Evolutionary conservation across 164 flowering plant species (phyloP), one percentile per base, ranked within the genome.

Genomic region (Liquidambar formosana): DNA sequence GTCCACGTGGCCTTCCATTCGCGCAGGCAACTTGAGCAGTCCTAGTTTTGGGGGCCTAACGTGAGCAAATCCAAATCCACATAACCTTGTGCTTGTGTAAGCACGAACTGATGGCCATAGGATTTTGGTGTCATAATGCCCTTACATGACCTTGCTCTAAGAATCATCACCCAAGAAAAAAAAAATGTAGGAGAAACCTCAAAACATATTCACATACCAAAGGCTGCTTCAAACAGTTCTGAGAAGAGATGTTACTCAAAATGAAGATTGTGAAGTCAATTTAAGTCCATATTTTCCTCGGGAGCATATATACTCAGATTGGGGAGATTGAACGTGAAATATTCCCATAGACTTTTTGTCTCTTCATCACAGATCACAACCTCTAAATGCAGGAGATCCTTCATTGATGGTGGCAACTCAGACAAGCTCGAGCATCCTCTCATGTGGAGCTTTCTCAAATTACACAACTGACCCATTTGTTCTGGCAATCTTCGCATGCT

Each of bases 301-400:
- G 19, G 48, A 48, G 70, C 71, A 15, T 2, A 61, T 10, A 81
- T 26, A n/a, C 25, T 68, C 53, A 81, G 47, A 16, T 67, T 47
- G 6, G 41, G 41, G 2, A 33, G 41, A 33, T 2, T 8, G 1
- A 21, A 6, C 54, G 49, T n/a, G n/a, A 68, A 48, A 28, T 26
- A 1, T 62, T 74, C 68, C 86, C 84, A 85, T 8, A 43, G 23
- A 60, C 13, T 0, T 10, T 62, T 64, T 5, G 70, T 71, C 52
- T 73, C 81, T 60, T 75, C 74, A 22, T 82, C 84, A 28, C 88
- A 85, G 10, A 67, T 49, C 63, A 85, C 79, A 1, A 53, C 59
- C 53, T 73, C 58, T 52, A 83, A 52, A 1, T 66, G 13, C 68
- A n/a, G 10, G 15, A 83, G 81, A 49, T 72, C 22, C 51, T 0